A percentile compares a stretch with the other conserved stretches of the same genome.
Evolutionary conservation across 208 protist genomes (phyloP).

Genomic region (Trypanosoma mega): DNA sequence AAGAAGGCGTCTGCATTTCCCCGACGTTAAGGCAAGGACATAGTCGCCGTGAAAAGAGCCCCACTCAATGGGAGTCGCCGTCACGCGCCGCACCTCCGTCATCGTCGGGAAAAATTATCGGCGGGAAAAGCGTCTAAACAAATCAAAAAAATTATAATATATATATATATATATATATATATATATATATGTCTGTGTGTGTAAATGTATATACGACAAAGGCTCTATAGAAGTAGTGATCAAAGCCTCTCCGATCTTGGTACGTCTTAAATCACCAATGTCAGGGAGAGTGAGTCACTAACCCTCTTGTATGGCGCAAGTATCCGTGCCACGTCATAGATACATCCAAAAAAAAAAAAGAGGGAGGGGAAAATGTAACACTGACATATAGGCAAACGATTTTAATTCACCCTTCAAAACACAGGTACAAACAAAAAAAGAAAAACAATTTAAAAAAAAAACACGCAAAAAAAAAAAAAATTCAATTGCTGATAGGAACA

Average conservation of each 20-base stretch:
- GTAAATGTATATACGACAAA: no score
- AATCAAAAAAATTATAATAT: no score
- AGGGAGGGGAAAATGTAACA: no score
- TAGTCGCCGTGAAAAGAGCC: constrained; percentile 18
- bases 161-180: no score
- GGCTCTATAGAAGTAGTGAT: no score
- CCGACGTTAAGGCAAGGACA: constrained; percentile 12
- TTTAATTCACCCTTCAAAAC: constrained; percentile 4
- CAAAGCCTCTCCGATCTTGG: no score
- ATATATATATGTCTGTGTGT: no score
- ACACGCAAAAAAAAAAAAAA: constrained; percentile 17
- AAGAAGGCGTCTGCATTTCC: constrained; percentile 10
- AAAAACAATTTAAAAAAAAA: constrained; percentile 15
- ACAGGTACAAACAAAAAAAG: constrained; percentile 14
- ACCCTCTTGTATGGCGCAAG: no score
- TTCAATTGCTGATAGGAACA: neutral
- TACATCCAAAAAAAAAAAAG: constrained; percentile 1
- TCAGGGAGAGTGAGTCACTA: no score
- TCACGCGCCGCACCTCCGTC: constrained; percentile 26
- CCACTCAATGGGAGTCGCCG: constrained; percentile 24
- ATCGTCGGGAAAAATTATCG: constrained; percentile 1
- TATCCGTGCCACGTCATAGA: no score
- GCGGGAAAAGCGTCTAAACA: no score
- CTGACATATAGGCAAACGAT: neutral
- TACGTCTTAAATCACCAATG: no score